These are phyloP conservation scores for Adansonia rubrostipa DNA, from an alignment of 441 rosid species.

Conservation along the genomic window DNA sequence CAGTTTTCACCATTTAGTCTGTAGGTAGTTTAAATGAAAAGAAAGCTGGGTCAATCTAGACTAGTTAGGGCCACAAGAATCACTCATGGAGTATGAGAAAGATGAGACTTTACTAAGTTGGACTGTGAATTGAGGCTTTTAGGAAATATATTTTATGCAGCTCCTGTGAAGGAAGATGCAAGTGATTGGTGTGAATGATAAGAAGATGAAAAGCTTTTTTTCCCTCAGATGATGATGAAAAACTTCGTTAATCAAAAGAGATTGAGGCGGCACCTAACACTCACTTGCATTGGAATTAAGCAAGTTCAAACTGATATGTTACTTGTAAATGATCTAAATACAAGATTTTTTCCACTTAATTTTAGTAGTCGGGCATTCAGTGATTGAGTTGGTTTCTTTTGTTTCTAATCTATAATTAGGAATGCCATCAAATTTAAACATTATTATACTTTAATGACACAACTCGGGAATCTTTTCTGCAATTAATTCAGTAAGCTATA, in stretches of 20 bases:
- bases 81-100: background rate
- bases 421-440: background rate
- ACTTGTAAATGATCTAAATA: conserved; percentile 17
- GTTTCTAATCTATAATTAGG: conserved; percentile 17
- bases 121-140: background rate
- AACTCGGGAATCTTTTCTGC: conserved; percentile 13
- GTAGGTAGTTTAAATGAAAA: background rate
- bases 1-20: conserved; percentile 10
- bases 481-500: conserved; percentile 20
- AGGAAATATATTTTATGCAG: background rate
- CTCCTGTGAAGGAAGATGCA: conserved; percentile 11
- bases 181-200: conserved; percentile 5
- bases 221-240: background rate
- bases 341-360: background rate
- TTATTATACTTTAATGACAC: conserved; percentile 10
- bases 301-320: conserved; percentile 1
- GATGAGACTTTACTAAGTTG: background rate
- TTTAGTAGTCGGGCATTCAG: background rate
- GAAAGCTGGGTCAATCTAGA: background rate
- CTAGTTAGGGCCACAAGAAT: conserved; percentile 16
- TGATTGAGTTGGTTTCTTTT: background rate
- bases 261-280: background rate
- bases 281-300: conserved; percentile 6
- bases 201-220: background rate
- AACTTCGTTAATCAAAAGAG: background rate